Evolutionary conservation across 1,284 basidiomycete genomes (phyloP).

Genomic region (Clitocybe nebularis): DNA sequence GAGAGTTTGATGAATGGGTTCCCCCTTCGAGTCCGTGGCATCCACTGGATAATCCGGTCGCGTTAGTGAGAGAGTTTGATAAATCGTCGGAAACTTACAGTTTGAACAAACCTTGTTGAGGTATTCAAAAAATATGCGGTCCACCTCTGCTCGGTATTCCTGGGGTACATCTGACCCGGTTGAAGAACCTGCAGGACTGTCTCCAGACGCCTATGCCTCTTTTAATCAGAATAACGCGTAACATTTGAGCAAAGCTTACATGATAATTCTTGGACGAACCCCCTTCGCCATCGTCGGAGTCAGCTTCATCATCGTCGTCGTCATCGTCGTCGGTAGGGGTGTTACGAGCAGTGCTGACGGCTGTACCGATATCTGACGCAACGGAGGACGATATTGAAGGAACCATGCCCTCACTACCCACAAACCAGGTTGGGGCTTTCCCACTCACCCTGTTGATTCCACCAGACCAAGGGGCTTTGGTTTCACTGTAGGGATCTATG

Average conservation of each 20-base stretch:
- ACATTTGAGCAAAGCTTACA: slow-evolving; percentile 8
- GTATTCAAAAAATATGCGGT: slow-evolving; percentile 90
- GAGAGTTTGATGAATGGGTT: slow-evolving; percentile 95
- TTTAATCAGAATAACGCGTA: slow-evolving; percentile 5
- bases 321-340: slow-evolving; percentile 38
- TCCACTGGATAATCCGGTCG: slow-evolving; percentile 60
- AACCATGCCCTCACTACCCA: slow-evolving; percentile 13
- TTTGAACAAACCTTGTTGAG: slow-evolving; percentile 89
- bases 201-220: slow-evolving; percentile 19
- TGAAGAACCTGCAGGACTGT: slow-evolving; percentile 19
- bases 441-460: slow-evolving; percentile 8
- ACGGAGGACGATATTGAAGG: slow-evolving; percentile 25
- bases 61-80: slow-evolving; percentile 8
- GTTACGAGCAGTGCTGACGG: slow-evolving; percentile 27
- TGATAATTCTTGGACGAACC: slow-evolving; percentile 21
- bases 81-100: slow-evolving; percentile 47
- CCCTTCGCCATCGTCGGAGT: slow-evolving; percentile 25
- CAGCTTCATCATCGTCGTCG: slow-evolving; percentile 30
- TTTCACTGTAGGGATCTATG: slow-evolving; percentile 16
- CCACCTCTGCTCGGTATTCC: slow-evolving; percentile 81
- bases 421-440: slow-evolving; percentile 16
- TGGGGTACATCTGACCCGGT: slow-evolving; percentile 65
- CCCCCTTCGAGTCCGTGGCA: slow-evolving; percentile 89
- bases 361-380: slow-evolving; percentile 25
- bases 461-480: slow-evolving; percentile 14